Evolutionary conservation across 495 filamentous ascomycete genomes (phyloP), one percentile per base, ranked within the genome.

Genomic region (Neurospora hispaniola): DNA sequence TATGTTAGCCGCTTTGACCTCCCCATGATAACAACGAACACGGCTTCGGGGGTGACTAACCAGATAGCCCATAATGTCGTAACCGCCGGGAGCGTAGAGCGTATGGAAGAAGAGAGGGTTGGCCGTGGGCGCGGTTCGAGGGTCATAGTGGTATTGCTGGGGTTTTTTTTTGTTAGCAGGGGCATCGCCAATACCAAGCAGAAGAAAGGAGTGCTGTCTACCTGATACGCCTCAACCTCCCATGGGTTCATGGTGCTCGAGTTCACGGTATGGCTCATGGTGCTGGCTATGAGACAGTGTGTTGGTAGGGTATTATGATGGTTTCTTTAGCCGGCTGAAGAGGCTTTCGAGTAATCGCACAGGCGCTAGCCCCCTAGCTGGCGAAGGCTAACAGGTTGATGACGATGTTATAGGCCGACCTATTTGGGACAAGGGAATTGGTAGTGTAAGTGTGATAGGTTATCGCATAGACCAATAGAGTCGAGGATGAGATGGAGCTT

Each of bases 41-140:
- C 10, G 14, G 14, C 46, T 20, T 12, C 11, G 68, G 42, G 39
- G 10, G 59, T 62, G 35, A 76, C 82, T 70, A 43, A 87, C 86
- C 73, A 88, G 76, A 69, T 87, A 84, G 39, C 69, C 76, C 79
- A 88, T 80, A 18, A 87, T 80, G 68, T 88, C 83, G 46, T 84
- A 79, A 11, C 82, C 81, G 54, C 81, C 85, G 7, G 82, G 78
- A 2, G 82, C 77, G 71, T 88, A 88, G n/a, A 88, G 72, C 14
- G 82, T 84, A 0, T 82, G 83, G 54, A 81, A 85, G 44, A 88
- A 85, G 62, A 86, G 74, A 38, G 80, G 74, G 66, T 86, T 80
- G 42, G 35, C 54, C 16, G 48, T 14, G 35, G 35, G 43, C 1
- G 48, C 48, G 14, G 66, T 11, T 18, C 69, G 41, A 8, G 35